phyloP scores from a whole-genome alignment of 129 eudicot species.

The sunflower (Helianthus annuus) region HanXRQr2.0-SUNRISE NC_035442.2:114089521-114090020 shows the following conservation, averaged over 20 bases:
- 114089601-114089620: slow-evolving; percentile 24
- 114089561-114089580: no score
- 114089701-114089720: background rate
- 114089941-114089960: slow-evolving; percentile 27
- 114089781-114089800: no score
- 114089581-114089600: slow-evolving; percentile 7
- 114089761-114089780: no score
- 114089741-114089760: no score
- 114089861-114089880: slow-evolving; percentile 27
- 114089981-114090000: no score
- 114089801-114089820: no score
- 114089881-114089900: background rate
- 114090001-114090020: no score
- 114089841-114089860: slow-evolving; percentile 36
- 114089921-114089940: background rate
- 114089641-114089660: slow-evolving; percentile 35
- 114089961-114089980: no score
- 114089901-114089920: slow-evolving; percentile 13
- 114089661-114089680: background rate
- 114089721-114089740: background rate
- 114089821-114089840: no score
- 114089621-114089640: slow-evolving; percentile 38
- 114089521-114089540: no score
- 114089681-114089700: slow-evolving; percentile 7
- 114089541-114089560: no score